Conservation (phyloP, 208 protist genomes). For the Endotrypanum monterogeii region DNA sequence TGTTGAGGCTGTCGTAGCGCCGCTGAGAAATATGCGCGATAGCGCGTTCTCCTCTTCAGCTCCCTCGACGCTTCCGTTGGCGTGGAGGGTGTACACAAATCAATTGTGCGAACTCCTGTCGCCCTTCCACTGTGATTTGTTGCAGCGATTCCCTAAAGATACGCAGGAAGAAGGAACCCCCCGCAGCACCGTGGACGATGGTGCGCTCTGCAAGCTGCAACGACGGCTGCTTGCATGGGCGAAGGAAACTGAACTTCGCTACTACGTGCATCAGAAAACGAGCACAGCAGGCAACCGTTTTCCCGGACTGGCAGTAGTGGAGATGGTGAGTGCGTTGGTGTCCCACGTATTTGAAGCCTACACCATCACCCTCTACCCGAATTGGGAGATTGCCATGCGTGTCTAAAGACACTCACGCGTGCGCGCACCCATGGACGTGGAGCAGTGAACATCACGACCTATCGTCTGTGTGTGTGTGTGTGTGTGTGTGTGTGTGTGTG, state of each 20-base stretch:
- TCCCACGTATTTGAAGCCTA: slow-evolving; percentile 10
- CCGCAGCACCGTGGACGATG: not conserved
- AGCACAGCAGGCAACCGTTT: not conserved
- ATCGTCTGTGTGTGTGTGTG: not conserved
- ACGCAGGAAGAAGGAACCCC: not conserved
- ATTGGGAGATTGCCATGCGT: not conserved
- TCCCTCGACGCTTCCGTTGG: slow-evolving; percentile 3
- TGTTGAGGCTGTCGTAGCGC: not conserved
- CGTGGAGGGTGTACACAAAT: slow-evolving; percentile 1
- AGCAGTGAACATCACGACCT: not conserved
- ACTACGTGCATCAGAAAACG: not conserved
- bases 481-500: not conserved
- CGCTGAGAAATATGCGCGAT: not conserved
- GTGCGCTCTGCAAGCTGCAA: not conserved
- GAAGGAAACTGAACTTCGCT: not conserved
- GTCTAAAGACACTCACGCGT: not conserved
- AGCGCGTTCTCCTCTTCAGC: not conserved
- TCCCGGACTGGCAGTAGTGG: not conserved
- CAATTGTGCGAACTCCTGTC: slow-evolving; percentile 6
- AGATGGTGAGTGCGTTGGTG: slow-evolving; percentile 21
- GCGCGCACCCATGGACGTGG: not conserved
- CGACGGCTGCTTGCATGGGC: slow-evolving; percentile 6
- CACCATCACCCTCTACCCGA: slow-evolving; percentile 9
- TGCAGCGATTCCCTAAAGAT: not conserved
- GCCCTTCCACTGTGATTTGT: slow-evolving; percentile 4